phyloP scores from a whole-genome alignment of 768 basidiomycete species.

The Suillus decipiens region DNA sequence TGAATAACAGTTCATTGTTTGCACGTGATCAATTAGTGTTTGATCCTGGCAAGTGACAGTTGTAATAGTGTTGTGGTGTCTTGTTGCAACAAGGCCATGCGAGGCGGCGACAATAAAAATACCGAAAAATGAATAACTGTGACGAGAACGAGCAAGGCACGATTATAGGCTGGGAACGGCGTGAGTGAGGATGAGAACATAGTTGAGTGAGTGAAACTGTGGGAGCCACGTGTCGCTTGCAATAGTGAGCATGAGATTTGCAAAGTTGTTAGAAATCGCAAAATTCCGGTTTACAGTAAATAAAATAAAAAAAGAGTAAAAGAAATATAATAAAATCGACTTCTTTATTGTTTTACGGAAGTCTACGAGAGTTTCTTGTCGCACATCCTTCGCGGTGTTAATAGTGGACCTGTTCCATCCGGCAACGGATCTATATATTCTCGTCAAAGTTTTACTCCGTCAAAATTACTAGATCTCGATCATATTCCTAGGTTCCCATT shows the following conservation, averaged over 20 bases:
- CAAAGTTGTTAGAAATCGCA: slow-evolving; percentile 9
- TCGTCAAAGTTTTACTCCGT: slow-evolving; percentile 29
- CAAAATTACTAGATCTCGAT: slow-evolving; percentile 27
- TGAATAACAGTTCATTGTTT: too few relatives aligned
- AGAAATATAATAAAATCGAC: too few relatives aligned
- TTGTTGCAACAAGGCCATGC: slow-evolving; percentile 7
- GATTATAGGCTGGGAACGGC: not conserved
- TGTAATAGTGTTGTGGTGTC: not conserved
- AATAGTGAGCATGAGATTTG: slow-evolving; percentile 22
- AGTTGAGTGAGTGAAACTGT: slow-evolving; percentile 9
- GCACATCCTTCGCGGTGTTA: slow-evolving; percentile 8
- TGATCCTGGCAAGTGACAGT: not conserved
- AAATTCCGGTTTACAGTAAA: slow-evolving; percentile 20
- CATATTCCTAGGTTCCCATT: slow-evolving; percentile 27
- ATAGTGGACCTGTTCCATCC: slow-evolving; percentile 13
- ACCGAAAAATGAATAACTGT: not conserved
- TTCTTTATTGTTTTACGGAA: slow-evolving; percentile 18
- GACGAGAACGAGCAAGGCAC: not conserved
- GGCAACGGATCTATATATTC: slow-evolving; percentile 34
- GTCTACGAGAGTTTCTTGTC: slow-evolving; percentile 13
- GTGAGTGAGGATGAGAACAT: too few relatives aligned
- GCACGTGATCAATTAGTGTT: too few relatives aligned
- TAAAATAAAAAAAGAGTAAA: too few relatives aligned
- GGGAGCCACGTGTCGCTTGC: slow-evolving; percentile 26
- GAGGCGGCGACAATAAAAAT: not conserved